Evolutionary conservation across 2,329 filamentous ascomycete genomes (phyloP), one percentile per base, ranked within the genome.

Genomic region (Aureobasidium subglaciale): DNA sequence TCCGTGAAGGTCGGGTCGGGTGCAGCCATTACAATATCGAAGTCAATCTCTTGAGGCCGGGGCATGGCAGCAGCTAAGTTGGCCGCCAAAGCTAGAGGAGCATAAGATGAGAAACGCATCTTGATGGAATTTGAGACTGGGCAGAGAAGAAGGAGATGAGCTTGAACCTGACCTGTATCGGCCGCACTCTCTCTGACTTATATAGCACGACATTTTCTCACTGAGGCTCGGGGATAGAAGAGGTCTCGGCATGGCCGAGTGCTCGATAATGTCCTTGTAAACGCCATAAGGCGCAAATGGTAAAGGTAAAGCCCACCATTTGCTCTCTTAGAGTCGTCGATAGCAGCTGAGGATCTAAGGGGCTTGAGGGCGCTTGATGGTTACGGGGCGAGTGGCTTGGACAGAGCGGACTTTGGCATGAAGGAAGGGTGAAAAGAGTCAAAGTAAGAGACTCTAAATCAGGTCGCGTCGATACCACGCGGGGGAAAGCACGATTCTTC

Each of bases 31-130:
- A 63, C 60, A 10, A 59, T 58, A 41, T 57, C 57, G 45, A 56
- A 60, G 53, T 63, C 62, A 41, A 64, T 55, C 30, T 55, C 61
- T 35, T 64, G 63, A 29, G 63, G 63, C 22, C 59, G 48, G 40
- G 62, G 61, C 20, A 62, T 18, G n/a, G 60, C 62, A 46, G 48
- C 48, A n/a, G 50, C 60, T 9, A 64, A 56, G 8, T 62, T 54
- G 27, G 27, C 52, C 41, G 52, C 52, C 27, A 55, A 37, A 45
- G 52, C 52, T 20, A 30, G 52, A 29, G 46, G 29, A 24, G 40
- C 52, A 45, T 35, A 38, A 5, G 52, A 35, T 15, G 50, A 45
- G 27, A 56, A 60, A 45, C 52, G 52, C 52, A 55, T 55, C 4
- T 53, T 62, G 48, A 40, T 30, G 11, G 18, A 11, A 42, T 16